These are phyloP conservation scores for Wickerhamiella qilinensis DNA, from an alignment of 805 yeast species.

Conservation along the genomic window DNA sequence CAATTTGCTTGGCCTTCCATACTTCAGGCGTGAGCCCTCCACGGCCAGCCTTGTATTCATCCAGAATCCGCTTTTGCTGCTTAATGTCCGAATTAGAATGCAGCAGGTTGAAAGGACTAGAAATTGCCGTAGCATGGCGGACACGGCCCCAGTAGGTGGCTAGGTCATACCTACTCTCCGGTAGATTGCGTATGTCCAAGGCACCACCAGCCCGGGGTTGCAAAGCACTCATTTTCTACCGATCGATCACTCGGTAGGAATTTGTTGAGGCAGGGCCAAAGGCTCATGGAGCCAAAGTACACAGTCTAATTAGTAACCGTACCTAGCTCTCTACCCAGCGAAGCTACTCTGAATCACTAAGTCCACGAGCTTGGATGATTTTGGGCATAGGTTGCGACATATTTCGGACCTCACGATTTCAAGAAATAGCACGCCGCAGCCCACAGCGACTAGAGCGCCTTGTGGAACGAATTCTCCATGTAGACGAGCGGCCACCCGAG, in stretches of 20 bases:
- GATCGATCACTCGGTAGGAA: no score
- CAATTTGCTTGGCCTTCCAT: slow-evolving; percentile 74
- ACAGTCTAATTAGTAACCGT: no score
- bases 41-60: slow-evolving; percentile 60
- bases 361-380: no score
- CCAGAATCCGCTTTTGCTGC: slow-evolving; percentile 45
- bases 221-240: no score
- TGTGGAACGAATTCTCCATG: slow-evolving; percentile 35
- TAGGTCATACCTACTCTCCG: slow-evolving; percentile 43
- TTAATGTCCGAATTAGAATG: slow-evolving; percentile 50
- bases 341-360: no score
- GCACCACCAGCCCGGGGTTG: background rate
- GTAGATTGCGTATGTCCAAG: slow-evolving; percentile 5
- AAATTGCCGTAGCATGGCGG: slow-evolving; percentile 79
- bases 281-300: no score
- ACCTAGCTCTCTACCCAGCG: no score
- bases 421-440: slow-evolving; percentile 24
- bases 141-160: slow-evolving; percentile 86
- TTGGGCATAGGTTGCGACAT: slow-evolving; percentile 46
- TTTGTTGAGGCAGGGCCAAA: no score
- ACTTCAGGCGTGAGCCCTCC: slow-evolving; percentile 57
- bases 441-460: slow-evolving; percentile 27
- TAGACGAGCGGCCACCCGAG: slow-evolving; percentile 23
- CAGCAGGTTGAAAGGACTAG: slow-evolving; percentile 78
- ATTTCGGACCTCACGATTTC: slow-evolving; percentile 32